These are phyloP conservation scores for Pythium scleroteichum DNA, from an alignment of 352 stramenopile genomes.

Conservation along the genomic window DNA sequence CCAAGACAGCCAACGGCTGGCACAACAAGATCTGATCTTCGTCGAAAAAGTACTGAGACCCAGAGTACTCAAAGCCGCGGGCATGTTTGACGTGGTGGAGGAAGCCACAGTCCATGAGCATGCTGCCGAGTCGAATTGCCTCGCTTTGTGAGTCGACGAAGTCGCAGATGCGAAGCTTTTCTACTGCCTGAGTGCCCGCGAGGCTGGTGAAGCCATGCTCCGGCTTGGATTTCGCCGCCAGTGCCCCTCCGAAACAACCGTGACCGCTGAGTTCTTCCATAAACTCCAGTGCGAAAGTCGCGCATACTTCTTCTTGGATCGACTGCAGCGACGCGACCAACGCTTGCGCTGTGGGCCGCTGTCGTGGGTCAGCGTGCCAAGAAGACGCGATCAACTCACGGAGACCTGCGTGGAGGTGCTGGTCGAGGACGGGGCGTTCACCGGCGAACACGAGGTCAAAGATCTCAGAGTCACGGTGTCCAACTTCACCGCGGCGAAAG, in stretches of 20 bases:
- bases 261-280: constrained; percentile 45
- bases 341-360: constrained; percentile 45
- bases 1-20: constrained; percentile 20
- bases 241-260: constrained; percentile 12
- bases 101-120: constrained; percentile 36
- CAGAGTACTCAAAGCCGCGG: constrained; percentile 20
- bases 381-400: constrained; percentile 51
- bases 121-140: constrained; percentile 33
- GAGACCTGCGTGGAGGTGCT: constrained; percentile 35
- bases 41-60: constrained; percentile 32
- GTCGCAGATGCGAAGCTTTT: constrained; percentile 10
- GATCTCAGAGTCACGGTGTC: constrained; percentile 35
- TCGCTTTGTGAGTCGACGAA: constrained; percentile 16
- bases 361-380: constrained; percentile 52
- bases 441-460: constrained; percentile 42
- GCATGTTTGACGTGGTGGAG: constrained; percentile 38
- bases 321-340: constrained; percentile 51
- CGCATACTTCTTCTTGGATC: constrained; percentile 66
- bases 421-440: constrained; percentile 39
- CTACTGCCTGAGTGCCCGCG: constrained; percentile 24
- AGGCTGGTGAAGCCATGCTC: constrained; percentile 17
- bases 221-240: neutral
- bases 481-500: neutral
- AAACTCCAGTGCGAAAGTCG: constrained; percentile 46
- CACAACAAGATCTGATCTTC: constrained; percentile 28